Conservation (phyloP, 1,139 yeast species). For the Casaregolazyma suthepensis region DNA sequence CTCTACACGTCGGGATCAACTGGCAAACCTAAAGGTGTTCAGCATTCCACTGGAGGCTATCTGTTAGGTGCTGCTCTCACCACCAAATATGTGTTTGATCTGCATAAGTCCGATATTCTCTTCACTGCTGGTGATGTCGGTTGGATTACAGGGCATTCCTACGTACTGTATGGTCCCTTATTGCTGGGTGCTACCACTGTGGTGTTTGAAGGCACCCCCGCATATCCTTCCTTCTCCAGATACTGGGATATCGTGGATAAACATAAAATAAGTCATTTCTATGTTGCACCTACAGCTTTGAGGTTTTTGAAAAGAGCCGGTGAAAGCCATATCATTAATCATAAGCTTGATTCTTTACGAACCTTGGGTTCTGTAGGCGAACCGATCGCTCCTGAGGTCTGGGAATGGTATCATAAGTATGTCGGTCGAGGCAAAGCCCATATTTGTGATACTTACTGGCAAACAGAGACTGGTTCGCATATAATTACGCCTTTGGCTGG, state of each 20-base stretch:
- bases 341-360: constrained; percentile 60
- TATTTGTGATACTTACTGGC: constrained; percentile 94
- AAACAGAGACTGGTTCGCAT: constrained; percentile 95
- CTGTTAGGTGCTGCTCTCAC: constrained; percentile 91
- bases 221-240: constrained; percentile 92
- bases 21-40: constrained; percentile 97
- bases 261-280: constrained; percentile 74
- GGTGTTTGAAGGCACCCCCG: constrained; percentile 95
- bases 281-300: constrained; percentile 87
- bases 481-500: constrained; percentile 94
- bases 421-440: constrained; percentile 79
- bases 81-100: constrained; percentile 85
- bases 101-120: constrained; percentile 77
- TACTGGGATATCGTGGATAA: constrained; percentile 86
- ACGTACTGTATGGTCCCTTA: constrained; percentile 90
- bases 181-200: constrained; percentile 82
- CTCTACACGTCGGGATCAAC: constrained; percentile 96
- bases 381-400: constrained; percentile 87
- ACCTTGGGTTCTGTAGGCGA: constrained; percentile 86
- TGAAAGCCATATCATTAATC: constrained; percentile 54
- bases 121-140: constrained; percentile 99
- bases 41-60: constrained; percentile 90
- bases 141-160: constrained; percentile 98
- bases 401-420: constrained; percentile 86
- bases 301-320: constrained; percentile 83